Conservation (phyloP, 2,329 filamentous ascomycete genomes). For the Orbilia blumenaviensis region DNA sequence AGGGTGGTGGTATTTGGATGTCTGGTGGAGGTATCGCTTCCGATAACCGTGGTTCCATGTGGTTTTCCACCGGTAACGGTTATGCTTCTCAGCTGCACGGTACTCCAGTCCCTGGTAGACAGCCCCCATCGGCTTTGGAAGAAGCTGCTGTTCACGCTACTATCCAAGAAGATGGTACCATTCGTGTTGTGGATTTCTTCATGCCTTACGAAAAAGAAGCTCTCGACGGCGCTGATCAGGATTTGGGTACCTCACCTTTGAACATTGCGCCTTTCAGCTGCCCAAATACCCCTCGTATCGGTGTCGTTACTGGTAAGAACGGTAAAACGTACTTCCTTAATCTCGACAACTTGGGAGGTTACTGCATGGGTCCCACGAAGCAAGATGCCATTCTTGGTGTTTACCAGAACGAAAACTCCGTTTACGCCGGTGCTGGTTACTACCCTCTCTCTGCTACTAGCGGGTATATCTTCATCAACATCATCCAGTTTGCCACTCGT, state of each 20-base stretch:
- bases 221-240: conserved; percentile 65
- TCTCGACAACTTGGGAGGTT: conserved; percentile 65
- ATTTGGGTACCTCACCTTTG: conserved; percentile 64
- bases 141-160: conserved; percentile 66
- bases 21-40: conserved; percentile 64
- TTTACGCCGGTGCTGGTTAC: conserved; percentile 65
- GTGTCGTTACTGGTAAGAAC: conserved; percentile 65
- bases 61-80: conserved; percentile 65
- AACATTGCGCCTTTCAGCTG: conserved; percentile 64
- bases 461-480: conserved; percentile 65
- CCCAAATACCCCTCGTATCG: conserved; percentile 63
- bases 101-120: conserved; percentile 63
- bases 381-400: conserved; percentile 63
- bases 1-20: conserved; percentile 65
- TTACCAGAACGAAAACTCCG: conserved; percentile 65
- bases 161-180: conserved; percentile 63
- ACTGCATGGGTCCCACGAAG: conserved; percentile 63
- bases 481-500: conserved; percentile 67
- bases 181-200: conserved; percentile 65
- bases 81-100: conserved; percentile 64
- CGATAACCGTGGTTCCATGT: conserved; percentile 64
- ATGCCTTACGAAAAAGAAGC: conserved; percentile 66
- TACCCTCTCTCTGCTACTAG: conserved; percentile 63
- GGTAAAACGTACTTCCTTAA: conserved; percentile 66
- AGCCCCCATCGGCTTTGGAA: conserved; percentile 64